These are phyloP conservation scores for Colletotrichum noveboracense DNA, from an alignment of 2,329 filamentous ascomycete species.

Conservation along the genomic window DNA sequence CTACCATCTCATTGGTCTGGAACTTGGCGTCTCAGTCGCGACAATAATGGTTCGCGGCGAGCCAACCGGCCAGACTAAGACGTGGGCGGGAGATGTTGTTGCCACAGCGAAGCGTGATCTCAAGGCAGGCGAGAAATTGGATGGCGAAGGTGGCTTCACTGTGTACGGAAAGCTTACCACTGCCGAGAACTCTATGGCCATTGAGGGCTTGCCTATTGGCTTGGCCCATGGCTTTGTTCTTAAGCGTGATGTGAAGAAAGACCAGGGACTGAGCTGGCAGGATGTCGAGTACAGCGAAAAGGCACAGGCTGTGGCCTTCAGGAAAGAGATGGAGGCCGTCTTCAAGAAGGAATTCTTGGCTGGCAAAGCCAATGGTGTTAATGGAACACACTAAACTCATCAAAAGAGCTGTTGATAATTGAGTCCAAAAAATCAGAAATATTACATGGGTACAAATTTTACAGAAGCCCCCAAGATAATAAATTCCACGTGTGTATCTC, in stretches of 20 bases:
- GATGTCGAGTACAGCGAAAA: conserved; percentile 48
- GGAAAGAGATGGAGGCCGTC: conserved; percentile 48
- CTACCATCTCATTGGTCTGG: conserved; percentile 51
- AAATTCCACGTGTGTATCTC: fast-evolving
- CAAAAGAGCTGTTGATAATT: neutral
- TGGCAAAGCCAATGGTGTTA: neutral
- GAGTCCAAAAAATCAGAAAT: neutral
- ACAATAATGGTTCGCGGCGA: neutral
- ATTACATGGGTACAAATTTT: neutral
- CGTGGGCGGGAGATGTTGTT: conserved; percentile 48
- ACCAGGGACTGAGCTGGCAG: conserved; percentile 45
- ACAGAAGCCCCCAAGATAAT: fast-evolving
- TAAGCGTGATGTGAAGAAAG: conserved; percentile 44
- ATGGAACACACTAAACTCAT: neutral
- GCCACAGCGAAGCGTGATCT: conserved; percentile 51
- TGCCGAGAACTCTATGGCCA: conserved; percentile 23
- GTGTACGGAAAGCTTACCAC: conserved; percentile 49
- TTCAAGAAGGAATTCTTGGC: conserved; percentile 33
- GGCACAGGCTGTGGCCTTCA: conserved; percentile 40
- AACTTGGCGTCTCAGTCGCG: conserved; percentile 48
- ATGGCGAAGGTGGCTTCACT: conserved; percentile 50
- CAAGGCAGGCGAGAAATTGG: conserved; percentile 54
- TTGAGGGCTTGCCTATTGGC: conserved; percentile 28
- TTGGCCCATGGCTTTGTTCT: conserved; percentile 46
- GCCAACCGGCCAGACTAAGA: conserved; percentile 34